Conservation (phyloP, 2,329 filamentous ascomycete genomes). For the Ophiostoma sp. region DNA sequence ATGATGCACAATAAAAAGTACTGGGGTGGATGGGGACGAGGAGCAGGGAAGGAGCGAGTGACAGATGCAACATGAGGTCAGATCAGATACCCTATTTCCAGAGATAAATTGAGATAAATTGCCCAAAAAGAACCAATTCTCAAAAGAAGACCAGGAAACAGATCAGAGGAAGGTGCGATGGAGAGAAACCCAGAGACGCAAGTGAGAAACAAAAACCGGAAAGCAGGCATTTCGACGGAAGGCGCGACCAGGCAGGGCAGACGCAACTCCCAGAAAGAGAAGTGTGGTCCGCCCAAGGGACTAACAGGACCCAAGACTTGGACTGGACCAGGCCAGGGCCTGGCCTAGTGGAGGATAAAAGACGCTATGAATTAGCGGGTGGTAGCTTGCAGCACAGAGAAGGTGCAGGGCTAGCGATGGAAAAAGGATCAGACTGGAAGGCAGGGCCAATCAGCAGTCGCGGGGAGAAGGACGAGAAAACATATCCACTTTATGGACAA, state of each 20-base stretch:
- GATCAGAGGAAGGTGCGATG: background rate
- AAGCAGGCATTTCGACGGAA: background rate
- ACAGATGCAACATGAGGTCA: background rate
- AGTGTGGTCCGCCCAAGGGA: background rate
- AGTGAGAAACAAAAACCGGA: background rate
- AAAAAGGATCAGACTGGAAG: constrained; percentile 2
- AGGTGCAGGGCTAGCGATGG: background rate
- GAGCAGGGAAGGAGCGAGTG: constrained; percentile 10
- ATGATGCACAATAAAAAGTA: constrained; percentile 1
- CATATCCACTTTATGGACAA: background rate
- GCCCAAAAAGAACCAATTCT: background rate
- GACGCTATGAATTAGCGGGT: constrained; percentile 1
- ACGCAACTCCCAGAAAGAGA: background rate
- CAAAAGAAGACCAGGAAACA: background rate
- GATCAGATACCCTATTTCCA: background rate
- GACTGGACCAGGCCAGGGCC: background rate
- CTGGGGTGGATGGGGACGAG: background rate
- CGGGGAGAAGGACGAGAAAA: background rate
- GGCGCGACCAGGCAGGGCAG: constrained; percentile 7
- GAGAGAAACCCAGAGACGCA: background rate
- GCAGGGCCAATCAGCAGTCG: background rate
- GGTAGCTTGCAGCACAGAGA: background rate
- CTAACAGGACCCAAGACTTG: constrained; percentile 10
- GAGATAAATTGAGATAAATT: background rate
- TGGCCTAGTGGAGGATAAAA: constrained; percentile 2